Evolutionary conservation across 768 basidiomycete genomes (phyloP).

Genomic region (Ephemerocybe angulata): DNA sequence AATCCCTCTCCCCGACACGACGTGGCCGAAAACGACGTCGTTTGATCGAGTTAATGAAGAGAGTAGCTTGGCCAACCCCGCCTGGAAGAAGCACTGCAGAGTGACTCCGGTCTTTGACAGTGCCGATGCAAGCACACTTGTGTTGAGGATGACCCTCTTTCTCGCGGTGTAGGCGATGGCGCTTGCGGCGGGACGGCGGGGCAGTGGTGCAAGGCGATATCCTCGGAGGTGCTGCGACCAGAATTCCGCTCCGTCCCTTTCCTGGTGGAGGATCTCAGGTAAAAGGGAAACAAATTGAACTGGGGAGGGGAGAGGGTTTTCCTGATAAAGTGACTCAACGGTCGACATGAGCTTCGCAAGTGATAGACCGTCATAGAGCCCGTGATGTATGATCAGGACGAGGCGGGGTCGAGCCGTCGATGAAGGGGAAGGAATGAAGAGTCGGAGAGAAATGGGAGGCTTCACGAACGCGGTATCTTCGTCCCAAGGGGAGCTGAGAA

Average conservation of each 20-base stretch:
- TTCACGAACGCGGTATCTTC: constrained; percentile 22
- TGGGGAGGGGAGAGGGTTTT: constrained; percentile 6
- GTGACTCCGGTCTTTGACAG: constrained; percentile 26
- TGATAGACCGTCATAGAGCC: constrained; percentile 45
- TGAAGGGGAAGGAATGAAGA: constrained; percentile 16
- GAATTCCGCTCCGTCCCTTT: constrained; percentile 33
- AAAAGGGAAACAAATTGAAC: constrained; percentile 37
- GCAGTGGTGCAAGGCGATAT: constrained; percentile 19
- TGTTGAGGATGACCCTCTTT: constrained; percentile 12
- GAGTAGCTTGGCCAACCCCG: constrained; percentile 24
- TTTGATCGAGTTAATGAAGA: constrained; percentile 27
- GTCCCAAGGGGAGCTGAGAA: constrained; percentile 18
- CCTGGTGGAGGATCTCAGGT: constrained; percentile 34
- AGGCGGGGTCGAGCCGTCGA: constrained; percentile 17
- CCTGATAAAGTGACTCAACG: constrained; percentile 30
- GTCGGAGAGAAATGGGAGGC: constrained; percentile 30
- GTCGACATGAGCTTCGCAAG: constrained; percentile 31
- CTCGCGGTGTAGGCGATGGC: constrained; percentile 10
- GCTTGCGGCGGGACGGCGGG: background rate
- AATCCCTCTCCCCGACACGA: constrained; percentile 41
- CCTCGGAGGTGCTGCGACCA: constrained; percentile 30
- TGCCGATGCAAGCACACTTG: constrained; percentile 12
- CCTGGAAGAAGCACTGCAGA: constrained; percentile 33
- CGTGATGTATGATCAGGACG: constrained; percentile 44
- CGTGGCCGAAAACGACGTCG: constrained; percentile 45